Base-by-base conservation (phyloP, 306 rosid genomes). In the Fragaria ananassa region DNA sequence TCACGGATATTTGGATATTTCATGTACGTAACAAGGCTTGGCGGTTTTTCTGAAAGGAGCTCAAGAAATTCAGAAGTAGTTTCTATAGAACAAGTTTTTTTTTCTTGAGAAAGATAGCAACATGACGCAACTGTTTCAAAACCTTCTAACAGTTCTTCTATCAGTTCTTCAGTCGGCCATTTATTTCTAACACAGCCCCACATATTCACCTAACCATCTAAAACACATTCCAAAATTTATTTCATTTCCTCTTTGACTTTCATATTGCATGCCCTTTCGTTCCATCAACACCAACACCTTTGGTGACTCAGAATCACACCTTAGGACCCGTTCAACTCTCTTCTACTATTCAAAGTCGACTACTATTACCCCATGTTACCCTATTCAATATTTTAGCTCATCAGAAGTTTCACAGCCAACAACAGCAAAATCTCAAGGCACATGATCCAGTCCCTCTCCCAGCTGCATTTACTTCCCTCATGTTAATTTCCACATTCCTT, bases 201-300 rank as follows among this genome's bases (percentile, higher is more conserved):
- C 92, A 75, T 9, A n/a, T 78, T 80, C 85, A 85, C 91, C 93
- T 53, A 91, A 85, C 83, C 88, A 47, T 69, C 58, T 31, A 4
- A 47, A 47, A 83, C 86, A 81, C 47, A 56, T 62, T 81, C 80
- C 57, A 50, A 56, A 19, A 29, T 44, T 68, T 35, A 7, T 31
- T 39, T 64, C 10, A 19, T 17, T 35, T 68, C 50, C 25, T 47
- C 44, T 34, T 18, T 68, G 27, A 37, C 45, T 77, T 35, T 72
- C 46, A 54, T 46, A 4, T 47, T 42, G 45, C 41, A 49, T 70
- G 46, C 21, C 71, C 65, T 73, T 50, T 68, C 79, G 51, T 50
- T 57, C 62, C 42, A 71, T 51, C 78, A 6, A 64, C 58, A 19
- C 61, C 44, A 4, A 4, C 9, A 9, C 2, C 37, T 85, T 78